A percentile compares a stretch with the other conserved stretches of the same genome.
phyloP scores from a whole-genome alignment of 768 basidiomycete genomes.

The Auriscalpium vulgare region DNA sequence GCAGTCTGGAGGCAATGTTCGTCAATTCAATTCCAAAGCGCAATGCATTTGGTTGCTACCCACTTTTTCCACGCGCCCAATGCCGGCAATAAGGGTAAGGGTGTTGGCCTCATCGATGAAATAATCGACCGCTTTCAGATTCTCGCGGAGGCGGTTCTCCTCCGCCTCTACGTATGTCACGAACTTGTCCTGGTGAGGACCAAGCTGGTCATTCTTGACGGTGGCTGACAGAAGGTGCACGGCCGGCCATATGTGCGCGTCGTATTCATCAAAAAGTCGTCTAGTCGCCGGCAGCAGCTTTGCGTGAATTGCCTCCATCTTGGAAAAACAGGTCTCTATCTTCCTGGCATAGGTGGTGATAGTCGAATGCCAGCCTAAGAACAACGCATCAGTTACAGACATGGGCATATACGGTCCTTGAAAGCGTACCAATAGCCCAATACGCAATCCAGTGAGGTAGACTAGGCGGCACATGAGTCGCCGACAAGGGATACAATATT shows the following conservation, averaged over 20 bases:
- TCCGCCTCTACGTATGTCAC: conserved; percentile 13
- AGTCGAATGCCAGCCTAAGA: background rate
- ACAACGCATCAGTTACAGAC: background rate
- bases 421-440: conserved; percentile 14
- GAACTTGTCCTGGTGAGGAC: conserved; percentile 4
- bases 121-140: conserved; percentile 17
- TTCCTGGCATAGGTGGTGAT: background rate
- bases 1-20: background rate
- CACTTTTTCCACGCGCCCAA: conserved; percentile 19
- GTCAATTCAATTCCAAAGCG: background rate
- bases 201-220: background rate
- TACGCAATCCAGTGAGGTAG: conserved; percentile 20
- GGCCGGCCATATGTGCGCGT: background rate
- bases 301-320: background rate
- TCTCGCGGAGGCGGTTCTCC: conserved; percentile 15
- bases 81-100: conserved; percentile 15
- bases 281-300: background rate
- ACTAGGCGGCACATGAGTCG: background rate
- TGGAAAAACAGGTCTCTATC: background rate
- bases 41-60: background rate
- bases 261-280: background rate
- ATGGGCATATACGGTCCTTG: no score
- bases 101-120: conserved; percentile 21
- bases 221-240: background rate
- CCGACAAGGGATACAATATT: background rate